These are phyloP conservation scores for Musa troglodytarum DNA, from an alignment of 176 grass and related monocot species.

Conservation along the genomic window DNA sequence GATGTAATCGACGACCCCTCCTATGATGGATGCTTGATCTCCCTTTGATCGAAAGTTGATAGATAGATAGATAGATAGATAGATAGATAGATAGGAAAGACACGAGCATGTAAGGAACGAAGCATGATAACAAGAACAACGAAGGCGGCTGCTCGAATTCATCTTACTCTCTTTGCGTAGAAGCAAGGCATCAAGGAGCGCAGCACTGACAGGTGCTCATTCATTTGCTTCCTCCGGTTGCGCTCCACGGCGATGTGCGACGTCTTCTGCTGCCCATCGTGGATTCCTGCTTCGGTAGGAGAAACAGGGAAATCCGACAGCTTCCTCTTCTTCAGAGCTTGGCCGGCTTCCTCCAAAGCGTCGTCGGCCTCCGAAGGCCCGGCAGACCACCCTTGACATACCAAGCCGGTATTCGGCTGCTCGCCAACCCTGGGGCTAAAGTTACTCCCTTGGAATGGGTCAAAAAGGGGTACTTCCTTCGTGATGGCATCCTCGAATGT, in stretches of 20 bases:
- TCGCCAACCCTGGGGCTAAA: background rate
- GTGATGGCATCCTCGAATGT: conserved; percentile 40
- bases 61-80: background rate
- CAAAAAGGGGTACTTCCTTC: background rate
- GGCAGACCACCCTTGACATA: too few species aligned
- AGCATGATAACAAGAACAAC: too few species aligned
- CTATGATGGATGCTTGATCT: conserved; percentile 80
- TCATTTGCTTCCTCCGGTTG: conserved; percentile 93
- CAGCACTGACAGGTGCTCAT: conserved; percentile 50
- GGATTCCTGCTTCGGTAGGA: background rate
- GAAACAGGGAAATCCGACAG: background rate
- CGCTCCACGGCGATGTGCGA: conserved; percentile 85
- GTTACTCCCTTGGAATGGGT: background rate
- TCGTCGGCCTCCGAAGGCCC: background rate
- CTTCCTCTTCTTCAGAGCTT: conserved; percentile 38
- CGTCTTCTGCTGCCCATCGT: conserved; percentile 18
- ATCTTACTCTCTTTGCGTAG: conserved; percentile 68
- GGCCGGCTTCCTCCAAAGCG: background rate
- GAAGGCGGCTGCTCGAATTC: too few species aligned
- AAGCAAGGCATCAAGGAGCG: conserved; percentile 85
- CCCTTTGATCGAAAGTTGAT: conserved; percentile 23
- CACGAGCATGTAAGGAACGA: too few species aligned
- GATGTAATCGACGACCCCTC: conserved; percentile 82
- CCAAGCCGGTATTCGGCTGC: too few species aligned
- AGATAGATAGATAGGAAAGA: background rate